Base-by-base conservation (phyloP, 129 eudicot genomes). In the Dittrichia graveolens region DNA sequence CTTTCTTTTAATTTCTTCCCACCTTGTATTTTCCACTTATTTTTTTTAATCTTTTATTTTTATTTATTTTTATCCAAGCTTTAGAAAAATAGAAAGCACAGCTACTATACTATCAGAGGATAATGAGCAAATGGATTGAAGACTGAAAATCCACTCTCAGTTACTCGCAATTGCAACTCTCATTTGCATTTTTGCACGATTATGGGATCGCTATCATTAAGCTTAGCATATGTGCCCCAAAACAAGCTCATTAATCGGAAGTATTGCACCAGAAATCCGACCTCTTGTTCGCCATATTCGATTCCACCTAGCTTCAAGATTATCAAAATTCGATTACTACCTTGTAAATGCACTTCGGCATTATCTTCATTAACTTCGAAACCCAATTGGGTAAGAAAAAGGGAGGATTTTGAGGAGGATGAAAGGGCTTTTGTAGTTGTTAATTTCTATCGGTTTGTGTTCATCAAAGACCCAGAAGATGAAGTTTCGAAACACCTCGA, bases 381-480 rank as follows among this genome's bases (percentile, higher is more conserved):
- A 39, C 81, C 79, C 39, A 82, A 80, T 67, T 85, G 87, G 88
- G 72, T 82, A 12, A 57, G 47, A 44, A 81, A 67, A 12, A 38
- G 67, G 40, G 79, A 78, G 43, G 56, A 6, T 53, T 43, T 58
- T 37, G 75, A 59, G 13, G 81, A 79, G n/a, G 76, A 49, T 52
- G 63, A 70, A 66, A 81, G 53, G 55, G 91, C 70, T 52, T 86
- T 84, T 73, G 78, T 92, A 48, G 96, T 92, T 66, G 98, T 92
- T 15, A 92, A 92, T 75, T 92, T 89, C 71, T 92, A 92, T 74
- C 78, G 80, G 2, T 89, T 92, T 75, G 91, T 87, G 59, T 83
- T 69, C 46, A 81, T 92, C 15, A 3, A 81, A 72, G 62, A 92
- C 65, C 96, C 98, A 18, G 71, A 86, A 66, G 44, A 48, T 43